A percentile compares a stretch with the other conserved stretches of the same genome.
Evolutionary conservation across 805 yeast species (phyloP).

Genomic region (Candida insectorum): DNA sequence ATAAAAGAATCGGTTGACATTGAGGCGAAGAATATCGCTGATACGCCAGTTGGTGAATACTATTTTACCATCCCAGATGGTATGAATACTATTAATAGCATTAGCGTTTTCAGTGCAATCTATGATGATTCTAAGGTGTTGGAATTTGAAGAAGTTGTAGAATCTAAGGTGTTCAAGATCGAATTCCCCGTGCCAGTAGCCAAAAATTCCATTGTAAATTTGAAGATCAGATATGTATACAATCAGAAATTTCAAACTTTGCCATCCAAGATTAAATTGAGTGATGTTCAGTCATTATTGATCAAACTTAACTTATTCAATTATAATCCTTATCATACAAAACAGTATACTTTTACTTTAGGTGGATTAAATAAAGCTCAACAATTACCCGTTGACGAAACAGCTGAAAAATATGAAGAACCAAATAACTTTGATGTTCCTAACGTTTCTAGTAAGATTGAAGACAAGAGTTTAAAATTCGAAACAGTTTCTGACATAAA

Average conservation of each 20-base stretch:
- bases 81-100: slow-evolving; percentile 32
- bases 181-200: slow-evolving; percentile 62
- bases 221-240: slow-evolving; percentile 49
- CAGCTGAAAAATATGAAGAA: slow-evolving; percentile 1
- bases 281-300: slow-evolving; percentile 58
- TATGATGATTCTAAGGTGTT: slow-evolving; percentile 17
- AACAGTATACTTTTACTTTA: slow-evolving; percentile 40
- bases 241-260: slow-evolving; percentile 51
- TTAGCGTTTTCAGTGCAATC: slow-evolving; percentile 43
- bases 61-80: slow-evolving; percentile 55
- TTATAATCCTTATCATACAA: slow-evolving; percentile 60
- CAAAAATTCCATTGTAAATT: slow-evolving; percentile 51
- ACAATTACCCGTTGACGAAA: slow-evolving; percentile 31
- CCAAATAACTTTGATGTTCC: slow-evolving; percentile 18
- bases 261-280: slow-evolving; percentile 61
- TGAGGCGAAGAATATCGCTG: slow-evolving; percentile 55
- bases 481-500: slow-evolving; percentile 48
- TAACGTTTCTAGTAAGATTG: slow-evolving; percentile 32
- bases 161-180: slow-evolving; percentile 27
- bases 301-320: slow-evolving; percentile 54
- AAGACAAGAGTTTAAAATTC: slow-evolving; percentile 42
- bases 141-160: slow-evolving; percentile 5
- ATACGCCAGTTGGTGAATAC: slow-evolving; percentile 53
- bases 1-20: slow-evolving; percentile 59
- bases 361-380: slow-evolving; percentile 46